Evolutionary conservation across 441 rosid genomes (phyloP).

Genomic region (Adansonia grandidieri): DNA sequence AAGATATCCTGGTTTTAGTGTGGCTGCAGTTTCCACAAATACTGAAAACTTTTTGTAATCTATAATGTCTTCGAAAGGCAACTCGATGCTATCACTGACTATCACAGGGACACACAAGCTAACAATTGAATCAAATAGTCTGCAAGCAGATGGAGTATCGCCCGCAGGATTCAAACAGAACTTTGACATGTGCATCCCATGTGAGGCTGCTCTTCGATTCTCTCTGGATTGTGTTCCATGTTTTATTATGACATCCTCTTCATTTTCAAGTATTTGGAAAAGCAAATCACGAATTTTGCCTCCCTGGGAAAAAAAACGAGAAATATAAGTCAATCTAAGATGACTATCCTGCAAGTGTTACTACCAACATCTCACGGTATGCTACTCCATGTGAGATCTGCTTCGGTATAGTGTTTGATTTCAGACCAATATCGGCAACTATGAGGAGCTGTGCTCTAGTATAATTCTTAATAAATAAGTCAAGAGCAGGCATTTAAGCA

Average conservation of each 20-base stretch:
- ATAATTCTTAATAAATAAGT: neutral
- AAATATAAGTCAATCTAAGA: neutral
- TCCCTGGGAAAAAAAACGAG: slow-evolving; percentile 47
- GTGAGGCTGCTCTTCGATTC: slow-evolving; percentile 79
- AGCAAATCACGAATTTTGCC: slow-evolving; percentile 92
- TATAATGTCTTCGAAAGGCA: slow-evolving; percentile 87
- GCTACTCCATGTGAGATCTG: slow-evolving; percentile 6
- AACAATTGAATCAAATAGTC: slow-evolving; percentile 97
- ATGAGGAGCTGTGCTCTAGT: neutral
- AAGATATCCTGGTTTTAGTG: slow-evolving; percentile 70
- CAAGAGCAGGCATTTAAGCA: neutral
- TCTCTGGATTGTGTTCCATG: slow-evolving; percentile 97
- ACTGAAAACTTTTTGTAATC: slow-evolving; percentile 79
- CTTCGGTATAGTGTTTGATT: neutral
- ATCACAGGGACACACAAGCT: slow-evolving; percentile 94
- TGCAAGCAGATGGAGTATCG: slow-evolving; percentile 94
- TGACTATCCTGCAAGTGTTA: neutral
- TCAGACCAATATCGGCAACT: neutral
- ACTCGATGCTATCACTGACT: slow-evolving; percentile 79
- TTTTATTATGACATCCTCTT: slow-evolving; percentile 73
- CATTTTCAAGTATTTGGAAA: slow-evolving; percentile 80
- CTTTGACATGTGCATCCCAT: slow-evolving; percentile 90
- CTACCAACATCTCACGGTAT: neutral
- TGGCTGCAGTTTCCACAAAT: slow-evolving; percentile 66
- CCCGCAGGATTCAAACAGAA: slow-evolving; percentile 97